phyloP scores from a whole-genome alignment of 805 yeast genomes.

The Zygosaccharomyces lentus region DNA sequence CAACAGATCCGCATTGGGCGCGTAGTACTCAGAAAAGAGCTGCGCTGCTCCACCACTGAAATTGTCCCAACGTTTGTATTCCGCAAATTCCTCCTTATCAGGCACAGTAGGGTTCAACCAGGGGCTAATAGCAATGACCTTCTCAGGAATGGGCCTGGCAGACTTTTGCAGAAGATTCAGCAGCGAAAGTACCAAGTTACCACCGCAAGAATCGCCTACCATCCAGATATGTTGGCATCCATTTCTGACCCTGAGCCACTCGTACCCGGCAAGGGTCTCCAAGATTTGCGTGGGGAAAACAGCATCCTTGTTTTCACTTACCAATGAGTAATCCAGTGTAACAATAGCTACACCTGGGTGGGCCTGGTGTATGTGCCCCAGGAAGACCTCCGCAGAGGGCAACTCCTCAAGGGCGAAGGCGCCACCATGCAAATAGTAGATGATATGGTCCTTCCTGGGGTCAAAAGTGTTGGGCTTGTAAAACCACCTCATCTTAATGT shows the following conservation, averaged over 20 bases:
- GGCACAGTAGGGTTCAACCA: slow-evolving; percentile 25
- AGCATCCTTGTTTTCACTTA: slow-evolving; percentile 7
- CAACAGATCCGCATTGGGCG: slow-evolving; percentile 1
- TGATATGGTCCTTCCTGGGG: slow-evolving; percentile 15
- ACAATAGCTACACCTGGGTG: slow-evolving; percentile 19
- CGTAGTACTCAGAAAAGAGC: slow-evolving; percentile 11
- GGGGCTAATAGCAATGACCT: slow-evolving; percentile 26
- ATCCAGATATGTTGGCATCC: slow-evolving; percentile 15
- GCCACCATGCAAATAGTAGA: slow-evolving; percentile 29
- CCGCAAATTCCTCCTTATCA: slow-evolving; percentile 7
- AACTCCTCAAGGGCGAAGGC: slow-evolving; percentile 24
- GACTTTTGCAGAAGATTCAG: slow-evolving; percentile 12
- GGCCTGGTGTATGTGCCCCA: slow-evolving; percentile 13
- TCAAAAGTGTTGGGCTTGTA: slow-evolving; percentile 15
- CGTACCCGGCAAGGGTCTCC: slow-evolving; percentile 15
- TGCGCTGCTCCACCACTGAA: slow-evolving; percentile 12
- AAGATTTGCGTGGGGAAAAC: slow-evolving; percentile 16
- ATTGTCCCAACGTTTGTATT: not conserved
- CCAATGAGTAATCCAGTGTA: slow-evolving; percentile 21
- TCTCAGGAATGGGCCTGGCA: slow-evolving; percentile 13
- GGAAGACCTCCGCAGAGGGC: slow-evolving; percentile 14
- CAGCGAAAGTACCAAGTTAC: slow-evolving; percentile 19
- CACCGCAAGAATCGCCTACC: slow-evolving; percentile 32
- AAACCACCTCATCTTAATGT: slow-evolving; percentile 11
- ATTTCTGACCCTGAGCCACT: slow-evolving; percentile 7